phyloP scores from a whole-genome alignment of 306 rosid genomes.

The Ormosia semicastrata region DNA sequence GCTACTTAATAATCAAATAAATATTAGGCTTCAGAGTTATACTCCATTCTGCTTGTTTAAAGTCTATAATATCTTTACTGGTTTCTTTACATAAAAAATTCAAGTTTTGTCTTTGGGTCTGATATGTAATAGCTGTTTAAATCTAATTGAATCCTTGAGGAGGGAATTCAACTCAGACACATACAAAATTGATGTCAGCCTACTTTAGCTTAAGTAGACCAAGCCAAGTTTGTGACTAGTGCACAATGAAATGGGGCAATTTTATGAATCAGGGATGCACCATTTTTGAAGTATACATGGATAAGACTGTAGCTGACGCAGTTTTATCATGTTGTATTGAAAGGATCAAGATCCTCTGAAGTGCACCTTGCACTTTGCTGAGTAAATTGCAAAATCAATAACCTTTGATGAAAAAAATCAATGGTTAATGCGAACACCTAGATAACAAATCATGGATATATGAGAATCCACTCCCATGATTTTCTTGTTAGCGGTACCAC shows the following conservation, averaged over 20 bases:
- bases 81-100: constrained; percentile 36
- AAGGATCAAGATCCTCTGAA: no score
- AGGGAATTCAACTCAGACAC: constrained; percentile 30
- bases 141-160: neutral
- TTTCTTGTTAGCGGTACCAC: neutral
- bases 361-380: neutral
- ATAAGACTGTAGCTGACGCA: neutral
- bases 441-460: neutral
- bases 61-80: neutral
- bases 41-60: neutral
- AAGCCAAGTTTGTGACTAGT: neutral
- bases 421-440: no score
- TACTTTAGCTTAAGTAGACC: constrained; percentile 27
- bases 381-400: neutral
- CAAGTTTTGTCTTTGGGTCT: neutral
- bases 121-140: neutral
- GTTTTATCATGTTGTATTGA: no score
- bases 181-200: neutral
- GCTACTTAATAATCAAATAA: neutral
- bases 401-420: neutral
- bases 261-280: neutral
- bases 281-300: neutral
- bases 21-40: neutral
- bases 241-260: neutral
- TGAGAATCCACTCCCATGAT: neutral